Base-by-base conservation (phyloP, 768 basidiomycete genomes). In the Phaeotremella fagi region DNA sequence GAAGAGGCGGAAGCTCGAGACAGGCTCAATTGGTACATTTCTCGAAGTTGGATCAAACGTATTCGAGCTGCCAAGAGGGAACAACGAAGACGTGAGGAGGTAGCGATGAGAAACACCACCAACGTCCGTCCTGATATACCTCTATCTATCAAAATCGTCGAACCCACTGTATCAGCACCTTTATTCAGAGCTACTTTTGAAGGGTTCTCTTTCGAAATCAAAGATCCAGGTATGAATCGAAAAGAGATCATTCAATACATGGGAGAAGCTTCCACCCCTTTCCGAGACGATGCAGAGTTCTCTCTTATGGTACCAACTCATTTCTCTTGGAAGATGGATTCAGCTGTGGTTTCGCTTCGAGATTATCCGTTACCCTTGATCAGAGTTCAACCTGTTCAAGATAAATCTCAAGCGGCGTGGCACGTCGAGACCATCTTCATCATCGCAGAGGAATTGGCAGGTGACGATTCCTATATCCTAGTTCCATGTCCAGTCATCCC, bases 331-430 rank as follows among this genome's bases (percentile, higher is more conserved):
- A 78, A 81, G 1, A 76, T 89, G 47, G 77, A 80, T 2, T 79
- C 82, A n/a, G 74, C 84, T 16, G 79, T 79, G 43, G 76, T 83
- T 38, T 80, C 81, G 3, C 78, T 92, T 7, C 84, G 92, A 27
- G 90, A 94, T 75, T 92, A 94, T 75, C 89, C 91, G 2, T 75
- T 95, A 27, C 90, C 91, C 0, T 71, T 97, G 47, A 74, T 90
- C n/a, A 79, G 84, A 64, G 80, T 94, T 38, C 85, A 86, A 28
- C 66, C 80, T 15, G 22, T 61, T 27, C 59, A 61, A 20, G 18
- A 36, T 16, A 48, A 29, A 22, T 18, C 47, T 22, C 75, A 76
- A 52, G 59, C 75, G 1, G 74, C 81, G 0, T 82, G 85, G 75
- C 78, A 80, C 22, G 85, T 88, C 67, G 82, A 84, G 55, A 82